Base-by-base conservation (phyloP, 2,329 filamentous ascomycete genomes). In the Colletotrichum sp. region DNA sequence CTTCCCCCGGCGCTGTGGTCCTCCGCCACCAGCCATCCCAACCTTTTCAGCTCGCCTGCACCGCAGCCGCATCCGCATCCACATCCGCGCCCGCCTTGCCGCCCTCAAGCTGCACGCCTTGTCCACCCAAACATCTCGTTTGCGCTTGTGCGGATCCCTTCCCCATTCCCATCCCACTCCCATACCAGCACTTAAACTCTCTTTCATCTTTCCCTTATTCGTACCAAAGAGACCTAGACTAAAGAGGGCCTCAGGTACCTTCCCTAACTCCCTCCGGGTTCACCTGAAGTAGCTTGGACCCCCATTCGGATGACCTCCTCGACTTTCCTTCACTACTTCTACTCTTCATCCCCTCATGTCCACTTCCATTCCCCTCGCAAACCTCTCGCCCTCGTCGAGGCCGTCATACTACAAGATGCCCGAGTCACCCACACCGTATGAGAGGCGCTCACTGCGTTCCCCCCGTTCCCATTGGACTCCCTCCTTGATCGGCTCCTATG, bases 401-500 rank as follows among this genome's bases (percentile, higher is more conserved):
- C 72, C 77, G 5, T 68, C 72, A 30, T 78, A 78, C 68, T 44
- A 57, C 73, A 77, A 74, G 28, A 79, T 80, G 78, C 84, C 94
- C 60, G 81, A 78, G 24, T 76, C 77, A 44, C 62, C 75, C 26
- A 39, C 55, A 32, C 66, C 75, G 13, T 74, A 74, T 22, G 22
- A 39, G 15, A 63, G 77, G 28, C 75, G 77, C 52, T 63, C 75
- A 18, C 34, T 67, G 30, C 77, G 68, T 24, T n/a, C 36, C 10
- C 68, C 68, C 22, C 76, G 72, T 24, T 67, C 63, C 36, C 75
- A 71, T 24, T 77, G 77, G 77, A 77, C 75, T 6, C 64, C 69
- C 12, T 77, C 75, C 28, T 80, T 87, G 57, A 77, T 94, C 63
- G 80, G 91, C n/a, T 94, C 93, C 26, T 96, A 96, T 82, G 84